Conservation (phyloP, 208 protist genomes). For the Trypanosoma avium region DNA sequence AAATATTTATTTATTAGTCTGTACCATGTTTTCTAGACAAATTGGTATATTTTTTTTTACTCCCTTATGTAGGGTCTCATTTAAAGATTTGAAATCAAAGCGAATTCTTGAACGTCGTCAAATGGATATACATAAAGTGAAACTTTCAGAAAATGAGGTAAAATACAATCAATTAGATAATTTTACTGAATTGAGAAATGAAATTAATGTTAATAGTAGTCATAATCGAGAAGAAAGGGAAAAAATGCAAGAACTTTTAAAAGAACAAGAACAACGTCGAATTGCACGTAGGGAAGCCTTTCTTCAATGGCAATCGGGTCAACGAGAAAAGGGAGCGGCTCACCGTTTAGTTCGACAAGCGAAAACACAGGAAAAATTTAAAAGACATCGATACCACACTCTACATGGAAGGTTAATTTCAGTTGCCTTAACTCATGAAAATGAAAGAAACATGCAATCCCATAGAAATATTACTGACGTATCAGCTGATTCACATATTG, state of each 20-base stretch:
- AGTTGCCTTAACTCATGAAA: constrained; percentile 19
- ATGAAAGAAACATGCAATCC: not conserved
- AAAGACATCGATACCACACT: constrained; percentile 72
- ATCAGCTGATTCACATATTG: not conserved
- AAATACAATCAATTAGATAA: too few species aligned
- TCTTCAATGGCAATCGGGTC: constrained; percentile 77
- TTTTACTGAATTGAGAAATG: not conserved
- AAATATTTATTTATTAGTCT: not conserved
- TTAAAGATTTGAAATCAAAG: not conserved
- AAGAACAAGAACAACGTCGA: constrained; percentile 54
- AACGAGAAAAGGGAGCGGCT: constrained; percentile 84
- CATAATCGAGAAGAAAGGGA: constrained; percentile 25
- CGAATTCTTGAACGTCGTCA: not conserved
- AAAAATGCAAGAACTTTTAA: constrained; percentile 45
- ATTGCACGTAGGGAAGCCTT: constrained; percentile 76
- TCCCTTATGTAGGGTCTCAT: not conserved
- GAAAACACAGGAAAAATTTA: constrained; percentile 71
- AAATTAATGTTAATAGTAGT: not conserved
- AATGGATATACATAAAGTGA: too few species aligned
- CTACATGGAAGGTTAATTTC: constrained; percentile 56
- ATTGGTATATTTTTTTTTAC: not conserved
- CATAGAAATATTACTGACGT: not conserved
- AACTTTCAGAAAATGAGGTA: too few species aligned
- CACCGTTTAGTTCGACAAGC: constrained; percentile 68
- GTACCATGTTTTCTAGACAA: not conserved